Percentiles rank a stretch among this genome's conserved stretches.
Conservation (phyloP, 2,329 filamentous ascomycete genomes). For the Scytalidium lignicola region DNA sequence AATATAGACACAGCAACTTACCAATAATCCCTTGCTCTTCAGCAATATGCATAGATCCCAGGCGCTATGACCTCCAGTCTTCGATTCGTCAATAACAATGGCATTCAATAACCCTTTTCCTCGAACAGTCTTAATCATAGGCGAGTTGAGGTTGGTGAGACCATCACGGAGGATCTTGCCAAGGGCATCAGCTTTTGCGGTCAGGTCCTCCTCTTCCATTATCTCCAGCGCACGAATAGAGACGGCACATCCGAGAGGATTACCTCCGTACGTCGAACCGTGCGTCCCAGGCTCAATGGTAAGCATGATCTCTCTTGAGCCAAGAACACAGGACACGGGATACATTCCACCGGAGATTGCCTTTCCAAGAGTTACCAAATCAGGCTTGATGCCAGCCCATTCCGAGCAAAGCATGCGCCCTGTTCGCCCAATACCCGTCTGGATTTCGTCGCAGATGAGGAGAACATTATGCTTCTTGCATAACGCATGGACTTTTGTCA, state of each 20-base stretch:
- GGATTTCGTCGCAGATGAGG: conserved; percentile 96
- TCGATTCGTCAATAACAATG: conserved; percentile 88
- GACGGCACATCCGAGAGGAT: conserved; percentile 90
- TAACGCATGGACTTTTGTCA: conserved; percentile 71
- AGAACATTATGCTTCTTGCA: conserved; percentile 96
- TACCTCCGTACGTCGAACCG: conserved; percentile 97
- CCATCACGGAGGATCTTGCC: conserved; percentile 70
- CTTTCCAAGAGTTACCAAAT: conserved; percentile 92
- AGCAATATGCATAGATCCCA: conserved; percentile 96
- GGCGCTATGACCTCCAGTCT: conserved; percentile 78
- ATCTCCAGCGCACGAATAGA: conserved; percentile 93
- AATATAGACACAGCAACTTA: conserved; percentile 40
- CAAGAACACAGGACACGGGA: conserved; percentile 90
- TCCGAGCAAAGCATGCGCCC: conserved; percentile 91
- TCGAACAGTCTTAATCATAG: conserved; percentile 75
- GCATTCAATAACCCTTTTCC: conserved; percentile 95
- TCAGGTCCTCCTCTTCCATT: conserved; percentile 85
- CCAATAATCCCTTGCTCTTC: conserved; percentile 91
- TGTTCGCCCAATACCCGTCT: conserved; percentile 93
- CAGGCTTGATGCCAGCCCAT: conserved; percentile 93
- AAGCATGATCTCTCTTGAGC: conserved; percentile 87
- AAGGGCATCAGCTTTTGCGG: conserved; percentile 73
- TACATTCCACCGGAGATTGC: conserved; percentile 98
- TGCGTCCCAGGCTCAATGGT: conserved; percentile 94
- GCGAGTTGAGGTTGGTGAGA: conserved; percentile 67